Evolutionary conservation across 371 early-diverging fungal genomes (phyloP).

Genomic region (Basidiobolus meristosporus): DNA sequence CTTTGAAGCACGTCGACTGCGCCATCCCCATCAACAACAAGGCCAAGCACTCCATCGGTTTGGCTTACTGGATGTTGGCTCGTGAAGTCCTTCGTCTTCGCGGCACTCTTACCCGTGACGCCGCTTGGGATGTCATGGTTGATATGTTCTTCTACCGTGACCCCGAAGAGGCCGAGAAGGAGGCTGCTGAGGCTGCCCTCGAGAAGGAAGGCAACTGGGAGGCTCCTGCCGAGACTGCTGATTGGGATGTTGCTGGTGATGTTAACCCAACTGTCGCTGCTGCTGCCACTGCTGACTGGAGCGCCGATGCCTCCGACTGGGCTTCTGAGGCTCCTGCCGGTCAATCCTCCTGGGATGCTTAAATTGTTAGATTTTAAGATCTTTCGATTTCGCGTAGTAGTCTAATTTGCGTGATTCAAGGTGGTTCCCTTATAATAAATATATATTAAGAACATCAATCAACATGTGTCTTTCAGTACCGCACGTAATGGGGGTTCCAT

Average conservation of each 20-base stretch:
- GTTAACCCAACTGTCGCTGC: too few relatives aligned
- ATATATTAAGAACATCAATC: too few relatives aligned
- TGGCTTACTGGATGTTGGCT: constrained; percentile 92
- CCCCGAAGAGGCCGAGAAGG: constrained; percentile 89
- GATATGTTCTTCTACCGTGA: constrained; percentile 99
- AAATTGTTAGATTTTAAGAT: too few relatives aligned
- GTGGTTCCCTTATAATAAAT: too few relatives aligned
- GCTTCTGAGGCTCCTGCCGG: not conserved
- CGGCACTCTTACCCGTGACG: constrained; percentile 64
- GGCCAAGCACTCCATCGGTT: constrained; percentile 94
- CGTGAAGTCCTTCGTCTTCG: constrained; percentile 96
- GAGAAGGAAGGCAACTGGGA: constrained; percentile 2
- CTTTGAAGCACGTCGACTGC: constrained; percentile 88
- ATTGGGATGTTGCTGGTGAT: too few relatives aligned
- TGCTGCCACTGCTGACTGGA: constrained; percentile 1
- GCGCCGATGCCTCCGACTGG: too few relatives aligned
- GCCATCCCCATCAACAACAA: constrained; percentile 99
- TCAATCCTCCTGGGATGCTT: not conserved
- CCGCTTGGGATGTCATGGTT: constrained; percentile 86
- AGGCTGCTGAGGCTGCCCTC: constrained; percentile 23
- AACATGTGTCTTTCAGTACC: too few relatives aligned
- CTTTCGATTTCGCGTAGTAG: too few relatives aligned
- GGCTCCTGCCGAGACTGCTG: constrained; percentile 6
- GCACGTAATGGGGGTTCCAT: too few relatives aligned
- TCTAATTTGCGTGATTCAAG: too few relatives aligned